Evolutionary conservation across 768 basidiomycete genomes (phyloP), one percentile per base, ranked within the genome.

Genomic region (Lepiota venenata): DNA sequence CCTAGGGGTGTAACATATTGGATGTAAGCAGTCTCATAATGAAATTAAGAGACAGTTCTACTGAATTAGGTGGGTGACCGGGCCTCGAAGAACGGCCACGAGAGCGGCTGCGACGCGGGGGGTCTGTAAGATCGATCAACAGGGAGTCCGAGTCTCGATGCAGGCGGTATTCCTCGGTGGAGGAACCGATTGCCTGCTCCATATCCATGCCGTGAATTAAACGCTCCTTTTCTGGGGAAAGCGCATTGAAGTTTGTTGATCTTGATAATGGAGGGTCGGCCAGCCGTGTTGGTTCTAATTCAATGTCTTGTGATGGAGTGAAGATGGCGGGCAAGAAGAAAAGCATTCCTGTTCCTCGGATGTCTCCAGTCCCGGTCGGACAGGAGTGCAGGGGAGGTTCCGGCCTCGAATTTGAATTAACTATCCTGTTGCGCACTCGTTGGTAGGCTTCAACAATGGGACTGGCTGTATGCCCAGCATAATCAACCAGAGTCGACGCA

Each of bases 261-360:
- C 48, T 50, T 20, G 44, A 25, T 29, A 18, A 10, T 42, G 42
- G 36, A 22, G 48, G n/a, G 7, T 44, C 43, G 21, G 9, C n/a
- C 7, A 41, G 32, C 32, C 47, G 46, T 41, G 70, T 56, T 38
- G 66, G 60, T 39, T 72, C 72, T 10, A 79, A 66, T 59, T 80
- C 79, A 44, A 81, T 70, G 54, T 79, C 76, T 41, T 70, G 71
- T 4, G 71, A 57, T 53, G 81, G 74, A 3, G 87, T 77, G 65
- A 91, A 87, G 61, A 90, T 84, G 32, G 89, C 87, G 18, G 91
- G 91, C 47, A 93, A 77, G 76, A 91, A 91, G 71, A 88, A 91
- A 46, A 91, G 69, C 37, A 89, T 81, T 32, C 87, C 84, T n/a
- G 38, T 83, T 78, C 45, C 78, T 78, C 51, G 64, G 62, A 12